Percentiles rank a stretch among this genome's conserved stretches.
These are phyloP conservation scores for Carex myosuroides DNA, from an alignment of 176 grass and related monocot genomes.

Conservation along the genomic window DNA sequence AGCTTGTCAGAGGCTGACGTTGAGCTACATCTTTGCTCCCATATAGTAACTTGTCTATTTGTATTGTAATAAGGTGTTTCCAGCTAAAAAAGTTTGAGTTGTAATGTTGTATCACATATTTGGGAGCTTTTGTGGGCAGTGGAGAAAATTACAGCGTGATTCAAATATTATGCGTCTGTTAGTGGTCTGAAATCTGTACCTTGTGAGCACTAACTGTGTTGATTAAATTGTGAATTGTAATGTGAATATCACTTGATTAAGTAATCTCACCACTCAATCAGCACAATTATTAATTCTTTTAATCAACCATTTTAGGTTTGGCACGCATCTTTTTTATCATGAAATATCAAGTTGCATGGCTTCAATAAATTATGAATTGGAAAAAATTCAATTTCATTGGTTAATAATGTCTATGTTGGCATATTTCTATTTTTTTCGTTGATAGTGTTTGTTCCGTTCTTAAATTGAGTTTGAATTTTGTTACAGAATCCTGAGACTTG, in stretches of 20 bases:
- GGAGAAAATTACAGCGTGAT: not conserved
- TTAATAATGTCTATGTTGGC: not conserved
- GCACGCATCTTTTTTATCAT: not conserved
- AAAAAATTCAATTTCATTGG: not conserved
- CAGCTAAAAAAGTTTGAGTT: not conserved
- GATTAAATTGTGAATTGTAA: not conserved
- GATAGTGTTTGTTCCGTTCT: not conserved
- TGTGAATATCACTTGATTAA: not conserved
- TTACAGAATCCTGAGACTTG: not conserved
- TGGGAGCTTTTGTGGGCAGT: not conserved
- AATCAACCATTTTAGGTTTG: not conserved
- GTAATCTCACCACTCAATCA: not conserved
- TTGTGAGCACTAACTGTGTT: not conserved
- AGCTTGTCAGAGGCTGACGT: no score
- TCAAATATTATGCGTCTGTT: not conserved
- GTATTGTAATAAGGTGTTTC: not conserved
- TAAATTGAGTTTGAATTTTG: constrained; percentile 9
- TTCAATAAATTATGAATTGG: not conserved
- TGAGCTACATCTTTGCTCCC: no score
- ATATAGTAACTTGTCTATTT: not conserved
- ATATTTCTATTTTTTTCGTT: not conserved
- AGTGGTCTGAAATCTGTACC: not conserved
- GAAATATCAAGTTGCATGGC: not conserved
- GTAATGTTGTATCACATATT: not conserved
- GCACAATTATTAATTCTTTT: not conserved